These are phyloP conservation scores for Malus hybrid DNA, from an alignment of 331 rosid genomes.

Conservation along the genomic window DNA sequence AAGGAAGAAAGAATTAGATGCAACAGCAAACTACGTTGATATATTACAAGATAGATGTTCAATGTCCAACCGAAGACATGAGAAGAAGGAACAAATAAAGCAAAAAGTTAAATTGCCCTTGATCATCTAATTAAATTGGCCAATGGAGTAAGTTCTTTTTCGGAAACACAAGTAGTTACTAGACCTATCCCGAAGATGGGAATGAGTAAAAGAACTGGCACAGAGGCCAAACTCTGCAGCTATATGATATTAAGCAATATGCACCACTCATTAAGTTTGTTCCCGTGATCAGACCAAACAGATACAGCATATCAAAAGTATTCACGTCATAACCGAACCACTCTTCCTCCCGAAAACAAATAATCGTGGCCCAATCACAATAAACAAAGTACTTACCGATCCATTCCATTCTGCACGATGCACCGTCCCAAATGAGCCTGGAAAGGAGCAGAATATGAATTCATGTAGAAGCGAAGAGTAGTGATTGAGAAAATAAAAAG, in stretches of 20 bases:
- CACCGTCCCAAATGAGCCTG: conserved; percentile 97
- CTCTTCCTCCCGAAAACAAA: not conserved
- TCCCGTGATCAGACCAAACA: not conserved
- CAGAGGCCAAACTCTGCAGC: not conserved
- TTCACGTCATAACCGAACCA: not conserved
- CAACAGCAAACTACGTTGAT: not conserved
- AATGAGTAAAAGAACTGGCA: not conserved
- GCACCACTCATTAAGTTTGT: not conserved
- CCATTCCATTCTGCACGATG: conserved; percentile 99
- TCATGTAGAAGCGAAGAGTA: not conserved
- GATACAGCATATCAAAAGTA: not conserved
- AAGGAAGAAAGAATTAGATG: not conserved
- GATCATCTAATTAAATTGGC: not conserved
- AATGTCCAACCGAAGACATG: not conserved
- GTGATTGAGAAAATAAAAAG: not conserved
- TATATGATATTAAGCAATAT: not conserved
- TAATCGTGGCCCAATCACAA: not conserved
- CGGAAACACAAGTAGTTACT: not conserved
- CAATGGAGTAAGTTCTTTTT: not conserved
- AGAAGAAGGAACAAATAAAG: not conserved
- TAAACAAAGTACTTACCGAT: conserved; percentile 51
- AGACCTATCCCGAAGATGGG: not conserved
- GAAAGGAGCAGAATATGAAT: conserved; percentile 3
- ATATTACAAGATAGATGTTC: not conserved
- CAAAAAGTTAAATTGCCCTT: not conserved